Evolutionary conservation across 2,329 filamentous ascomycete genomes (phyloP), one percentile per base, ranked within the genome.

Genomic region (Trichoderma brevicompactum): DNA sequence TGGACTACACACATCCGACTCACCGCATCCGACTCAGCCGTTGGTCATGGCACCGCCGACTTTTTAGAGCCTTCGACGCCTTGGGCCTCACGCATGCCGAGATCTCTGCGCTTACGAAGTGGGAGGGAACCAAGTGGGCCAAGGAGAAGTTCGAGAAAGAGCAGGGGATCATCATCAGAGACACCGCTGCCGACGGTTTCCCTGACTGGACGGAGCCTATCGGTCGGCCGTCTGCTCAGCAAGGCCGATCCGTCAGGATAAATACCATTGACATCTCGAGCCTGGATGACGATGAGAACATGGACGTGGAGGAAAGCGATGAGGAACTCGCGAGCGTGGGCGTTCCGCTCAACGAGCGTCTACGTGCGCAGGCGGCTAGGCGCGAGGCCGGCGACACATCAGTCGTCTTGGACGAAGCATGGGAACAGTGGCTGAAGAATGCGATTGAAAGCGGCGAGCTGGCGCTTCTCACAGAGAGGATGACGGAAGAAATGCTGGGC

Each of bases 71-170:
- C 34, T 92, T 94, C 72, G 89, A 93, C 76, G 79, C 77, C 32
- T 82, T 94, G 28, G 83, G 83, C 49, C 81, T 94, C 44, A 94
- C 91, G 7, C 79, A 85, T 65, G 79, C 81, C 70, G 91, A 94
- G 74, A 92, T 94, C 70, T 82, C 86, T 62, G 81, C 82, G 55
- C 81, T 94, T 74, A 93, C 91, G 66, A 89, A 91, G 73, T 94
- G 91, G 91, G 91, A 94, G 79, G 91, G 91, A 65, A 94, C 91
- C 9, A 87, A 89, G 68, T 94, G 91, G 91, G 91, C 91, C 67
- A 89, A 92, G 74, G 89, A 93, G 74, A 86, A 90, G 63, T 94
- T 88, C 73, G 91, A 94, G 80, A 83, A 84, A 65, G 91, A 94
- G 73, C 89, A 92, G 72, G 87, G 87, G 40, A 83, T 90, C 66